Evolutionary conservation across 2,329 filamentous ascomycete genomes (phyloP).

Genomic region (Clarireedia monteithiana): DNA sequence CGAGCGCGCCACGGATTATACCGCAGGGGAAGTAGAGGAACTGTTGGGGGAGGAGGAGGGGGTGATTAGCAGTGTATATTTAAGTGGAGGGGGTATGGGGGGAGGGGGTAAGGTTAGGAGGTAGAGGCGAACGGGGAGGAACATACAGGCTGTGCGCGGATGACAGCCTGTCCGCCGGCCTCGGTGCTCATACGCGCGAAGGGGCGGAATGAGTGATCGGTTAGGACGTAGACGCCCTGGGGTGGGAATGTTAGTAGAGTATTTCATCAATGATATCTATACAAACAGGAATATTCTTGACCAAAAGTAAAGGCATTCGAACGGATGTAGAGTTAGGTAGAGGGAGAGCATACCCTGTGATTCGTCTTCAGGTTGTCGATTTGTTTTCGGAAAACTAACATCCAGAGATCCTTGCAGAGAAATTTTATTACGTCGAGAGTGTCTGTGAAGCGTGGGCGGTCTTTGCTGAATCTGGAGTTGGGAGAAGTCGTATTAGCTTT

Average conservation of each 20-base stretch:
- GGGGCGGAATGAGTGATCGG: conserved; percentile 85
- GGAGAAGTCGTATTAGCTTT: neutral
- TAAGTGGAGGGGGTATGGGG: neutral
- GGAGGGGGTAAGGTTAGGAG: neutral
- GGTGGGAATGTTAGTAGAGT: neutral
- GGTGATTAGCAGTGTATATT: neutral
- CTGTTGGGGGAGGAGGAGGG: conserved; percentile 34
- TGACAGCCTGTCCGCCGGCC: conserved; percentile 62
- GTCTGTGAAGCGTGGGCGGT: conserved; percentile 81
- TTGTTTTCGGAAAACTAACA: conserved; percentile 88
- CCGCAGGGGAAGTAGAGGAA: conserved; percentile 96
- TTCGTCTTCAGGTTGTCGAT: conserved; percentile 99
- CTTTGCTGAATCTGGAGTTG: conserved; percentile 60
- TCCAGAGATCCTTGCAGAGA: conserved; percentile 97
- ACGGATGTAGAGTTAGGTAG: neutral
- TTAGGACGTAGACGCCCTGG: conserved; percentile 89
- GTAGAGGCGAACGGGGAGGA: conserved; percentile 1
- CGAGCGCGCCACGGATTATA: conserved; percentile 81
- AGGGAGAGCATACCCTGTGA: conserved; percentile 54
- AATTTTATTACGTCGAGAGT: conserved; percentile 97
- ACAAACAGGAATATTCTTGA: no score
- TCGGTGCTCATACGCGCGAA: conserved; percentile 86
- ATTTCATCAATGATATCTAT: no score
- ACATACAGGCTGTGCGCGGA: conserved; percentile 71
- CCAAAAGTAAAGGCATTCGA: no score